Conservation (phyloP, 2,329 filamentous ascomycete genomes). For the Lithohypha guttulata region DNA sequence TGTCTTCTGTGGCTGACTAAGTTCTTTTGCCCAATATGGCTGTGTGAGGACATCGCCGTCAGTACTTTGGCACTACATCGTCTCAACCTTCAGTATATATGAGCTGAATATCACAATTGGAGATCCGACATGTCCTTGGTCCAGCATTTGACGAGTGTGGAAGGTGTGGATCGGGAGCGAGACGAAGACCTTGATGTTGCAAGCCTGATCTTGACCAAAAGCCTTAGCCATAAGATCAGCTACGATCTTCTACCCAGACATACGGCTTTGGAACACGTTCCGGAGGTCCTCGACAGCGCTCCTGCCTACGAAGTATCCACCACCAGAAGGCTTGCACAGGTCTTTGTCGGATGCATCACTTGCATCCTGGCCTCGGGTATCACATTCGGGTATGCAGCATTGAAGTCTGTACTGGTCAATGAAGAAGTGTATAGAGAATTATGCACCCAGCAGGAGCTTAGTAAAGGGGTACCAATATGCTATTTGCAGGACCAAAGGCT, state of each 20-base stretch:
- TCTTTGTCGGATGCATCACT: constrained; percentile 55
- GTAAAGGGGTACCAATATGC: constrained; percentile 40
- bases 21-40: too few species aligned
- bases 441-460: constrained; percentile 45
- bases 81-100: too few species aligned
- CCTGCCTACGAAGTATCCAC: constrained; percentile 41
- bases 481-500: constrained; percentile 50
- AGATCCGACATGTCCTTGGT: constrained; percentile 37
- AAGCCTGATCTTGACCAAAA: constrained; percentile 21
- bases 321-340: constrained; percentile 42
- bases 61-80: too few species aligned
- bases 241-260: constrained; percentile 39
- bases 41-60: too few species aligned
- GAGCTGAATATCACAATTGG: too few species aligned
- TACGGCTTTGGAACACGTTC: constrained; percentile 24
- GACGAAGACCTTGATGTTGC: constrained; percentile 19
- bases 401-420: constrained; percentile 69
- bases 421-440: constrained; percentile 60
- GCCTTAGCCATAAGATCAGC: constrained; percentile 32
- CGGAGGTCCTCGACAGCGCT: constrained; percentile 34
- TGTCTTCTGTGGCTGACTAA: too few species aligned
- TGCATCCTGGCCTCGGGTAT: constrained; percentile 68
- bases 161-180: constrained; percentile 38
- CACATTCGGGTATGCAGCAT: constrained; percentile 73
- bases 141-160: constrained; percentile 41